Evolutionary conservation across 2,329 filamentous ascomycete species (phyloP).

Genomic region (Penicillium hordei): DNA sequence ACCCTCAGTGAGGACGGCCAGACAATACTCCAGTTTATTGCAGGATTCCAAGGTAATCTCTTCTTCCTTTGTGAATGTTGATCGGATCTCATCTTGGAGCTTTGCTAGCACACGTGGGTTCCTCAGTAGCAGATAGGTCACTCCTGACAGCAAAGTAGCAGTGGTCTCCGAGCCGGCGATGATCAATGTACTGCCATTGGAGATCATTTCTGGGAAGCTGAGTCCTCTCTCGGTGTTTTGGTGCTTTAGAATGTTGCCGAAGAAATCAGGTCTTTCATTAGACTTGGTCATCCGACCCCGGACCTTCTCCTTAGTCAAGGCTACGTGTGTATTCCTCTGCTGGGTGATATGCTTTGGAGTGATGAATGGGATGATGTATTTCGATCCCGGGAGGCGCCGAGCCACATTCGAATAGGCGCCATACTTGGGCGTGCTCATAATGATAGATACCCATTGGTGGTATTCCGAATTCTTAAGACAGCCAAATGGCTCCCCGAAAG

Average conservation of each 20-base stretch:
- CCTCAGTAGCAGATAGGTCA: slow-evolving; percentile 43
- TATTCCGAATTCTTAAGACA: slow-evolving; percentile 28
- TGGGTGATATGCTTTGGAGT: slow-evolving; percentile 1
- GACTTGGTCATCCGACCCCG: slow-evolving; percentile 6
- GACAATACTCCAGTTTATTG: slow-evolving; percentile 38
- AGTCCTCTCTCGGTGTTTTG: slow-evolving; percentile 17
- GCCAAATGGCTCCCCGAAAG: slow-evolving; percentile 34
- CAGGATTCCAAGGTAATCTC: slow-evolving; percentile 41
- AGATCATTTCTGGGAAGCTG: slow-evolving; percentile 29
- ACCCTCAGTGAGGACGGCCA: slow-evolving; percentile 43
- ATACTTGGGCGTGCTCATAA: slow-evolving; percentile 6
- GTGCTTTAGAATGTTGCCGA: slow-evolving; percentile 17
- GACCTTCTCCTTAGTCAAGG: slow-evolving; percentile 12
- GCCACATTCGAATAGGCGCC: slow-evolving; percentile 11
- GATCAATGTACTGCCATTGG: slow-evolving; percentile 21
- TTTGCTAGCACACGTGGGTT: slow-evolving; percentile 36
- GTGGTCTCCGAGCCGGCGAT: slow-evolving; percentile 48
- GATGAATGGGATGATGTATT: not conserved
- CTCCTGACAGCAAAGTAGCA: slow-evolving; percentile 46
- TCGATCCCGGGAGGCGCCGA: slow-evolving; percentile 7
- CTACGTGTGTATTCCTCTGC: not conserved
- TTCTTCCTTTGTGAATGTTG: slow-evolving; percentile 32
- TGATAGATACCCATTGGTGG: slow-evolving; percentile 28
- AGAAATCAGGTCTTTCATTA: slow-evolving; percentile 20
- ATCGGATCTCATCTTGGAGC: slow-evolving; percentile 43